A percentile compares a stretch with the other conserved stretches of the same genome.
phyloP scores from a whole-genome alignment of 140 eudicot species.

The Oenanthe javanica region DNA sequence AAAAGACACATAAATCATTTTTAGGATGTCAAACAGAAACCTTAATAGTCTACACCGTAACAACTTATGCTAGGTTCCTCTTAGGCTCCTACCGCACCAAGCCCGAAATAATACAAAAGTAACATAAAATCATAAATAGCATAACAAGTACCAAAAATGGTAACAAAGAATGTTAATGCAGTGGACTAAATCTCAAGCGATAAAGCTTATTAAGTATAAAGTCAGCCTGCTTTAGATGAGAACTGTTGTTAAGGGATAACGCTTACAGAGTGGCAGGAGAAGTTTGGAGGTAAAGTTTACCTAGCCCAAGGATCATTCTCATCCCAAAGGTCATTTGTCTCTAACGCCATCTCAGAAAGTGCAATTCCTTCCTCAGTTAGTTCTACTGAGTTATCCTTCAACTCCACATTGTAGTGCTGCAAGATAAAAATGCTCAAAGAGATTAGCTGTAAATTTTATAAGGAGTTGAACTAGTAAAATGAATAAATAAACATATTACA shows the following conservation, averaged over 20 bases:
- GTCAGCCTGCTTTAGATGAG: background rate
- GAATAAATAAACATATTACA: constrained; percentile 6
- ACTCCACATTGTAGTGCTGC: constrained; percentile 90
- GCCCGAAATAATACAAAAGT: background rate
- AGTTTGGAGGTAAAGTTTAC: constrained; percentile 24
- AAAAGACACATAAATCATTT: background rate
- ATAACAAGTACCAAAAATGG: background rate
- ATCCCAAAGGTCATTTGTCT: constrained; percentile 94
- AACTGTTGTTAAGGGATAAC: background rate
- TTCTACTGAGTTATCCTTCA: constrained; percentile 92
- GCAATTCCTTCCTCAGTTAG: constrained; percentile 85
- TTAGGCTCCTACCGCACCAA: background rate
- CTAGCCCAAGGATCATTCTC: constrained; percentile 99
- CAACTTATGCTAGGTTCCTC: constrained; percentile 1
- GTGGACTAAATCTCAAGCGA: too few relatives aligned
- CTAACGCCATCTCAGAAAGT: constrained; percentile 94
- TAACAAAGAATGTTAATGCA: background rate
- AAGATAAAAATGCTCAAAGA: constrained; percentile 6
- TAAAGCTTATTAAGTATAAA: background rate
- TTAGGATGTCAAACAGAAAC: background rate
- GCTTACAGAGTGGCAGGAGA: constrained; percentile 3
- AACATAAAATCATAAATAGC: background rate
- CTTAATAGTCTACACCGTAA: background rate
- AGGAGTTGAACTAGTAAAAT: background rate
- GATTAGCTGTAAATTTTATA: background rate